These are phyloP conservation scores for Thraustotheca clavata DNA, from an alignment of 352 stramenopile genomes.

Conservation along the genomic window DNA sequence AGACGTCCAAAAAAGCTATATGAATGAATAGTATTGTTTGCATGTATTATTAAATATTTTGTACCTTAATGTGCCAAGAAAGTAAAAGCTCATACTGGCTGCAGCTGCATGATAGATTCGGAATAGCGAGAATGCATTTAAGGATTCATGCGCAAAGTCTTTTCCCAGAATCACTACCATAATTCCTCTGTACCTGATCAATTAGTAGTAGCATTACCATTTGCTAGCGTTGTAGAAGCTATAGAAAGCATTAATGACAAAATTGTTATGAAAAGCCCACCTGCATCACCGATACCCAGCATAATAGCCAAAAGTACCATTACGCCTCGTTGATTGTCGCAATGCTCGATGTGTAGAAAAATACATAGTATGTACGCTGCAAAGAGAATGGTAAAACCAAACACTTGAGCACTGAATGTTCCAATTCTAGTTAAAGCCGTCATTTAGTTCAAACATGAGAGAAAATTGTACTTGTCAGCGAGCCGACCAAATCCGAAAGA, in stretches of 20 bases:
- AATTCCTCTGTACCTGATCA: neutral
- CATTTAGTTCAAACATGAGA: too few relatives aligned
- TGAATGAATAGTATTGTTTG: neutral
- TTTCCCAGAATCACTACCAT: conserved; percentile 9
- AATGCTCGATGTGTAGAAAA: neutral
- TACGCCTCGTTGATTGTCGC: neutral
- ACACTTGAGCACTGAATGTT: neutral
- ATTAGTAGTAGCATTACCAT: neutral
- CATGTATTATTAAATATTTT: neutral
- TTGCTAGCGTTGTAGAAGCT: conserved; percentile 9
- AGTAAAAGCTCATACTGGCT: conserved; percentile 8
- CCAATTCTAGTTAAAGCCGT: neutral
- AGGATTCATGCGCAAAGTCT: neutral
- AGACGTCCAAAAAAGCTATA: conserved; percentile 9
- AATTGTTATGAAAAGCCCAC: neutral
- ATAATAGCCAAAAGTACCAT: neutral
- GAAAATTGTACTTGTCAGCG: neutral
- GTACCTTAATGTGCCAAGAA: neutral
- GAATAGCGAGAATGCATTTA: conserved; percentile 16
- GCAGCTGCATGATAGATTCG: conserved; percentile 8
- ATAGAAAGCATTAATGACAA: neutral
- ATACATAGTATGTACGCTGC: conserved; percentile 8
- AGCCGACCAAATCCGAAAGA: conserved; percentile 8
- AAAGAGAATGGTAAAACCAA: conserved; percentile 3
- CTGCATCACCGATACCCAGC: conserved; percentile 1